Evolutionary conservation across 2,329 filamentous ascomycete species (phyloP), one percentile per base, ranked within the genome.

Genomic region (Colletotrichum sp.): DNA sequence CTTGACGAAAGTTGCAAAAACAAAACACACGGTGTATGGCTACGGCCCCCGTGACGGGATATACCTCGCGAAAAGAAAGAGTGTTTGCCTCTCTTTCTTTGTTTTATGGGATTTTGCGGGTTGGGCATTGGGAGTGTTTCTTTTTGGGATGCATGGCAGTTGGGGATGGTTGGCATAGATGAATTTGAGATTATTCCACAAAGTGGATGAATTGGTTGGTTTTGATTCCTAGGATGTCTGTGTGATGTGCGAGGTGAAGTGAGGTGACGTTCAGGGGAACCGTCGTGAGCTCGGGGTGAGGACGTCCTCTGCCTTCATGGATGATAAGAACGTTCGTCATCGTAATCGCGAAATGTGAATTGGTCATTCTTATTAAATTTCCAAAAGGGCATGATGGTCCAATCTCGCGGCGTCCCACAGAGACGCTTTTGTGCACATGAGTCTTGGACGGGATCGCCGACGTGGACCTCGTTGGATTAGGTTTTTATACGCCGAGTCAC

Each of bases 31-130:
- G 69, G 69, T 44, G 62, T 26, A 75, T 68, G 63, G 69, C 57
- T 64, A 64, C 73, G 73, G 73, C 73, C 57, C 59, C 69, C 73
- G 73, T 75, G 32, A 72, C 34, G 57, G 73, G 68, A 70, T 63
- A 70, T 70, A 70, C 68, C 68, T 70, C 57, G 63, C 63, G 26
- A 68, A 55, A 52, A 52, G 44, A 49, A 21, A 30, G 78, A 82
- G 79, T 34, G 16, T 44, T 62, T 76, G 32, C 12, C 28, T 73
- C 44, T 60, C 44, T 62, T 24, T 15, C 34, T 57, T 60, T 7
- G 32, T 67, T 62, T 34, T 49, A 28, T 8, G 30, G n/a, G 57
- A 52, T 62, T 10, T 59, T 10, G 30, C 52, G 21, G 44, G 9
- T 4, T 55, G 21, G 66, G 30, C 13, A 32, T 26, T 28, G 44